Base-by-base conservation (phyloP, 352 stramenopile genomes). In the Pythium brassicae region DNA sequence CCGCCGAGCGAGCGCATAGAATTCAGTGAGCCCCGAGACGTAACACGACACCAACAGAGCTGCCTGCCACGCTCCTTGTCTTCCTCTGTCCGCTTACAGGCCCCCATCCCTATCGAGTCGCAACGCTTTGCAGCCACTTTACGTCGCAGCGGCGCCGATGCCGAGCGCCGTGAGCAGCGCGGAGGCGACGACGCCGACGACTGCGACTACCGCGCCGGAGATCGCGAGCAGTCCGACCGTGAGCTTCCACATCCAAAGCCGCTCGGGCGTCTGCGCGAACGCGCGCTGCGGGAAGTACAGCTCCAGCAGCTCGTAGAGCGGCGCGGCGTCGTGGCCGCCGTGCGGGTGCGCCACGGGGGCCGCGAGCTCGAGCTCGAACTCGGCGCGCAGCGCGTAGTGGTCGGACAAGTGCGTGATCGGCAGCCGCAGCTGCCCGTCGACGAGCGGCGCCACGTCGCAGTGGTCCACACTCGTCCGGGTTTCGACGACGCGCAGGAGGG, bases 331-430 rank as follows among this genome's bases (percentile, higher is more conserved):
- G 14, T 52, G 62, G 22, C 63, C 59, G 8, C 78, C 76, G 61
- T 86, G 69, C 15, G 80, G 76, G 10, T 60, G 63, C 26, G 69
- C 60, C n/a, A 91, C 57, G 0, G 60, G 62, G 10, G 66, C 57
- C 12, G 66, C 57, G 22, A 70, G 66, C 55, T 85, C 65, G 5
- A 92, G 57, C 50, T 67, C 50, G 50, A 93, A 87, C 29, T 76
- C 62, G 2, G 75, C 74, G 11, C 61, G 63, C 44, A 93, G 53
- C 4, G 71, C 83, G 48, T 91, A 93, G 53, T 93, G 83, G 51
- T 93, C 83, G 6, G 83, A 93, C 59, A 93, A 60, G 53, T 93
- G 78, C 32, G 83, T 88, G 67, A 93, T 78, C 20, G 83, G 80
- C 48, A 89, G 48, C 10, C 29, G 29, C 29, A 59, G 51, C 37